phyloP scores from a whole-genome alignment of 768 basidiomycete genomes.

The Guyanaporus albipodus region DNA sequence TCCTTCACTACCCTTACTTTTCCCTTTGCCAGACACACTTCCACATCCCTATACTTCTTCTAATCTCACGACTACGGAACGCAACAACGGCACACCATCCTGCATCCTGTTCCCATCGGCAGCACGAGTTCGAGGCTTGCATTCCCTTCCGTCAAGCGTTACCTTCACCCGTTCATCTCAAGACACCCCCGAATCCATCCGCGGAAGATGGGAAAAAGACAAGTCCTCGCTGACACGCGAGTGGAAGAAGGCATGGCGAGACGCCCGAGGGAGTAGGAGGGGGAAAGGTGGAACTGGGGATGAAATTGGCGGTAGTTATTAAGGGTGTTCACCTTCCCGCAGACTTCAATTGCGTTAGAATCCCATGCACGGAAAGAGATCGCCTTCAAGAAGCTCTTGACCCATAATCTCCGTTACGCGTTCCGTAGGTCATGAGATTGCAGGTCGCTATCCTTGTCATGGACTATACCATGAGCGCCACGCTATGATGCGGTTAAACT shows the following conservation, averaged over 20 bases:
- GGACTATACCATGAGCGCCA: too few relatives aligned
- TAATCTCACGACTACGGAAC: neutral
- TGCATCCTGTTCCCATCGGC: conserved; percentile 30
- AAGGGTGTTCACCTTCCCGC: too few relatives aligned
- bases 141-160: conserved; percentile 30
- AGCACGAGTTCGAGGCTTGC: conserved; percentile 46
- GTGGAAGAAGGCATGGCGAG: conserved; percentile 75
- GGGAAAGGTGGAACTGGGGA: conserved; percentile 46
- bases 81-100: conserved; percentile 16
- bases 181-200: conserved; percentile 45
- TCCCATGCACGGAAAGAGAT: too few relatives aligned
- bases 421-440: too few relatives aligned
- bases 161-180: conserved; percentile 19
- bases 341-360: too few relatives aligned
- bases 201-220: conserved; percentile 64
- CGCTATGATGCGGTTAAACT: too few relatives aligned
- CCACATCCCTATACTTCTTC: conserved; percentile 12
- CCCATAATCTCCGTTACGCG: too few relatives aligned
- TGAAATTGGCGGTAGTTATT: conserved; percentile 16
- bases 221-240: conserved; percentile 65
- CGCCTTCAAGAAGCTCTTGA: too few relatives aligned
- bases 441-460: too few relatives aligned
- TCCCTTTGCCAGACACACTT: conserved; percentile 42
- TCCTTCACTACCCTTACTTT: conserved; percentile 57
- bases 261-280: conserved; percentile 64